phyloP scores from a whole-genome alignment of 2,329 filamentous ascomycete genomes.

The Rosellinia necatrix region DNA sequence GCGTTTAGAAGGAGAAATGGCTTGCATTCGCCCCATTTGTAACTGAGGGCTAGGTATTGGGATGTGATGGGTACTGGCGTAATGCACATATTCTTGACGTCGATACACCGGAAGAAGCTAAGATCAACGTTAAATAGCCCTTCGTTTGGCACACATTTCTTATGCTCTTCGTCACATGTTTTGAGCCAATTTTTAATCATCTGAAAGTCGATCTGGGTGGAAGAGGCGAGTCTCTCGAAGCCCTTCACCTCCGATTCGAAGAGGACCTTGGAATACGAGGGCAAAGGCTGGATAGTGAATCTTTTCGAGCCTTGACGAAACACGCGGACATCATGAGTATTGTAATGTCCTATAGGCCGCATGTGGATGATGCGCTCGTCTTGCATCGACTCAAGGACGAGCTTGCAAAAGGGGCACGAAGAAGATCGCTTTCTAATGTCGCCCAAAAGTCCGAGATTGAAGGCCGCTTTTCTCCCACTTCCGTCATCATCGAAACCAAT shows the following conservation, averaged over 20 bases:
- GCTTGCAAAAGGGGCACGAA: constrained; percentile 26
- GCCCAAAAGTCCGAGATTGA: constrained; percentile 23
- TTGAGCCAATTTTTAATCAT: constrained; percentile 26
- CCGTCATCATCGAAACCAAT: constrained; percentile 21
- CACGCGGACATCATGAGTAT: constrained; percentile 26
- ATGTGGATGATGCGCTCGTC: constrained; percentile 29
- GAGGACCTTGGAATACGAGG: constrained; percentile 24
- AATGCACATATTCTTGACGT: constrained; percentile 30
- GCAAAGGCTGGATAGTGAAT: constrained; percentile 27
- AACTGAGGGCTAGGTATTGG: constrained; percentile 29
- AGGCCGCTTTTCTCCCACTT: constrained; percentile 5
- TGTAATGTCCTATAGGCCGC: constrained; percentile 27
- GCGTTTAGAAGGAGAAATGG: constrained; percentile 25
- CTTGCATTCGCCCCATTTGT: constrained; percentile 26
- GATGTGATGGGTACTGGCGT: constrained; percentile 24
- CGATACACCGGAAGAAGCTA: constrained; percentile 30
- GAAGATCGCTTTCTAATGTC: constrained; percentile 23
- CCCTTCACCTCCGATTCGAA: constrained; percentile 26
- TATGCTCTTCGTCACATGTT: constrained; percentile 22
- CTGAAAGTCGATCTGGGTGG: constrained; percentile 24
- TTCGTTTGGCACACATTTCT: constrained; percentile 21
- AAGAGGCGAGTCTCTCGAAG: constrained; percentile 18
- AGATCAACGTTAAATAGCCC: constrained; percentile 24
- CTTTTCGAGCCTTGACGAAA: constrained; percentile 15
- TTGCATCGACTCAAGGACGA: constrained; percentile 25